Base-by-base conservation (phyloP, 495 filamentous ascomycete genomes). In the Ramalina peruviana region DNA sequence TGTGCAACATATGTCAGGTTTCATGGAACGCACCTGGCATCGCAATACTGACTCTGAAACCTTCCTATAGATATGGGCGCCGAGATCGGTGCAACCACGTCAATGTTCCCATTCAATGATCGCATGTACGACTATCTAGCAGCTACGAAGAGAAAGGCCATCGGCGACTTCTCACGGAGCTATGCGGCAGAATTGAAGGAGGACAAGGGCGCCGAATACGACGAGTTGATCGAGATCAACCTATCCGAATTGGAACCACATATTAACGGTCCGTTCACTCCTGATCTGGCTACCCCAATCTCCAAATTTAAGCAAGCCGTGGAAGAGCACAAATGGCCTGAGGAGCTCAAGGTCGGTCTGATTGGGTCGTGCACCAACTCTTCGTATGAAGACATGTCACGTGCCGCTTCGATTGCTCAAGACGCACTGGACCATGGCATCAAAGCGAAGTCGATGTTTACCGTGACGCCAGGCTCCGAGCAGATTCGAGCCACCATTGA, bases 301-400 rank as follows among this genome's bases (percentile, higher is more conserved):
- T 94, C 88, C 67, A 85, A 96, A 74, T 97, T 96, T 72, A 87
- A 87, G 67, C 82, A 89, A 65, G 86, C 92, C 58, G 92, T 90
- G 54, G 84, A 90, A 76, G 72, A 76, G 58, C 95, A 98, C 71
- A 82, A 82, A 67, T 98, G 92, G 92, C 92, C 92, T 38, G 82
- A 94, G 67, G 90, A 97, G 67, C 72, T 98, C 58, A 96, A 95
- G 77, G 93, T 94, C 58, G 93, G 93, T 63, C 67, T 90, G 43
- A 90, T 99, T 61, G 92, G 92, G 50, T 97, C 92, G 63, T 99
- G 92, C 85, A 99, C 92, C 58, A 99, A 99, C 79, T 94, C 88
- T 40, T 96, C 89, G 25, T 99, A 99, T 67, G 93, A 99, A 74
- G 92, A 99, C 63, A 97, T 99, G 92, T 85, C 82, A 58, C 87